phyloP scores from a whole-genome alignment of 2,329 filamentous ascomycete species.

The Fusarium oligoseptatum region DNA sequence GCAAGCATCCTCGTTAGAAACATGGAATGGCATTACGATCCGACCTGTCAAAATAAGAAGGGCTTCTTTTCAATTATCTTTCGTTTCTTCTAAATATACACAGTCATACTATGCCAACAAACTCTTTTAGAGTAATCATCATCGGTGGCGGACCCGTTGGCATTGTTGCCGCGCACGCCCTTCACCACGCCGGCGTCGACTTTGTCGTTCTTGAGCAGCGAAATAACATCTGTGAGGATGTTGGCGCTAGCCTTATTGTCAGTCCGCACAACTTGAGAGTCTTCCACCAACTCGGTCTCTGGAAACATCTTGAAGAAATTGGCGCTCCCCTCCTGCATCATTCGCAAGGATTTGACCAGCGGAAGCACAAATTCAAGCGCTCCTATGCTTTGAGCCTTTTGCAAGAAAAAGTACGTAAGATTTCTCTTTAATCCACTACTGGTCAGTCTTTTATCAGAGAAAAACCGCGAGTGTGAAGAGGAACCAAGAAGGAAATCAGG shows the following conservation, averaged over 20 bases:
- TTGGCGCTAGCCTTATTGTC: neutral
- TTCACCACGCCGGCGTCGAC: neutral
- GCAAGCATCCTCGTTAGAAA: neutral
- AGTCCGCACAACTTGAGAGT: neutral
- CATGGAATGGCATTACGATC: neutral
- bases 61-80: neutral
- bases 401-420: neutral
- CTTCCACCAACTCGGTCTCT: neutral
- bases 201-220: neutral
- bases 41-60: neutral
- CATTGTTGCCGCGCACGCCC: neutral
- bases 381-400: conserved; percentile 1
- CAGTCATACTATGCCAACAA: neutral
- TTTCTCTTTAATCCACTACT: neutral
- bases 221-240: neutral
- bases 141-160: neutral
- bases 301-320: neutral
- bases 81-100: neutral
- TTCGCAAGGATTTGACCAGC: neutral
- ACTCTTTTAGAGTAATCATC: neutral
- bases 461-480: neutral
- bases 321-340: neutral
- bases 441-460: neutral
- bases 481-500: neutral
- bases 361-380: neutral